These are phyloP conservation scores for Golubevia sp. DNA, from an alignment of 1,284 basidiomycete genomes.

Conservation along the genomic window DNA sequence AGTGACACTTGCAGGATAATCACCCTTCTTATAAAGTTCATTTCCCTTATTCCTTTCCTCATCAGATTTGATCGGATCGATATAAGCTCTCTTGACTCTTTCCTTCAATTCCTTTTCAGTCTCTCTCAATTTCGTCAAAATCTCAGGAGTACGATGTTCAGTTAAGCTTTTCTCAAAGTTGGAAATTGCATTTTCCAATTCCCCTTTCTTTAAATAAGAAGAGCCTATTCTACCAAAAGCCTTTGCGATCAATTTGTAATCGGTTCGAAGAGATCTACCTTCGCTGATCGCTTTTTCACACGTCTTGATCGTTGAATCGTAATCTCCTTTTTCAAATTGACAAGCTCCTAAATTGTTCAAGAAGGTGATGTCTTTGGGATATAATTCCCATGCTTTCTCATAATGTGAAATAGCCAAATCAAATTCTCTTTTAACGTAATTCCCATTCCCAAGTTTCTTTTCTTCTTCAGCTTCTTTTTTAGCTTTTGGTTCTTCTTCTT, in stretches of 20 bases:
- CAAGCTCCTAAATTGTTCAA: constrained; percentile 73
- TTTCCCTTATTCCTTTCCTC: constrained; percentile 90
- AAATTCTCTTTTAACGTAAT: constrained; percentile 22
- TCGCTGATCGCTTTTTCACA: constrained; percentile 95
- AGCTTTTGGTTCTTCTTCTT: constrained; percentile 36
- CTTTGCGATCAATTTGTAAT: constrained; percentile 69
- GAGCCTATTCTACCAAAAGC: constrained; percentile 88
- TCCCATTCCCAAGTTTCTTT: constrained; percentile 18
- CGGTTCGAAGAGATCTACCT: constrained; percentile 71
- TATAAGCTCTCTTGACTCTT: constrained; percentile 78
- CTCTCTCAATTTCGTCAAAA: constrained; percentile 79
- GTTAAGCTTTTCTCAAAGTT: constrained; percentile 71
- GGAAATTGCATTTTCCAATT: constrained; percentile 72
- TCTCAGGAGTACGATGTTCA: constrained; percentile 93
- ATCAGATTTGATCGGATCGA: constrained; percentile 84
- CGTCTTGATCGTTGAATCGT: constrained; percentile 84
- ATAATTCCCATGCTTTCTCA: constrained; percentile 85
- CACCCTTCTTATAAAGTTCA: constrained; percentile 77
- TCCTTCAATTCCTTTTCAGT: constrained; percentile 81
- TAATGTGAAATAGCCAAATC: constrained; percentile 58
- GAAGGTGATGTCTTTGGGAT: constrained; percentile 91
- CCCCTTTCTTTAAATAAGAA: constrained; percentile 80
- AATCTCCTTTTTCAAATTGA: constrained; percentile 91
- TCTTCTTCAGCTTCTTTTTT: constrained; percentile 50
- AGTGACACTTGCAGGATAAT: constrained; percentile 90